Evolutionary conservation across 2,329 filamentous ascomycete species (phyloP), one percentile per base, ranked within the genome.

Genomic region (Aureobasidium sp.): DNA sequence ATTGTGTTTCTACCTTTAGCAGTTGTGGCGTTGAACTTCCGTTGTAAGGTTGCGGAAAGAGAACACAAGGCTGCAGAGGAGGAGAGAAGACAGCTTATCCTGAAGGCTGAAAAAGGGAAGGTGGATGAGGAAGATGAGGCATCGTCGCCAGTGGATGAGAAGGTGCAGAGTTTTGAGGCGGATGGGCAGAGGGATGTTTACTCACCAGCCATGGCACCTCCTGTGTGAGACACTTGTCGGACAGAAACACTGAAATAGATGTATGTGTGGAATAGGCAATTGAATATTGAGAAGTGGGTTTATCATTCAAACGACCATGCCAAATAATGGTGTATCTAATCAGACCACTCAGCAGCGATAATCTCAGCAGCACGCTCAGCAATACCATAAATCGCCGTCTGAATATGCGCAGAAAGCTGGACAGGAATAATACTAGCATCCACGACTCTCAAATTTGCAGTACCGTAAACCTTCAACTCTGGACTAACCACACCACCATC

Each of bases 1-100:
- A 27, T 81, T 13, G 55, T 73, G 0, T 68, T 69, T 33, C 51
- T 70, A 2, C 70, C 71, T 23, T 38, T 74, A 13, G 66, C 68
- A 3, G 69, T 70, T 1, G 64, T 69, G 18, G 58, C 68, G 2
- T 69, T 73, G 42, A 71, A 75, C 51, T 53, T 68, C 27, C 69
- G 73, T 3, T 74, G 72, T 53, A 48, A 29, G 2, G 63, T 40
- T 25, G 66, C 66, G 3, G 66, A 51, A 10, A 48, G 51, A 25
- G 63, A 54, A 9, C 45, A 61, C 33, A 50, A 40, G n/a, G 66
- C 65, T 15, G 16, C 29, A 23, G 66, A 67, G 20, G 54, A 67
- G 43, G 53, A 65, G 20, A 58, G 31, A 31, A 38, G 51, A 48
- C 48, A 55, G 29, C 58, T 61, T 27, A 61, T 50, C 2, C 3